Evolutionary conservation across 495 filamentous ascomycete species (phyloP).

Genomic region (Neurospora hispaniola): DNA sequence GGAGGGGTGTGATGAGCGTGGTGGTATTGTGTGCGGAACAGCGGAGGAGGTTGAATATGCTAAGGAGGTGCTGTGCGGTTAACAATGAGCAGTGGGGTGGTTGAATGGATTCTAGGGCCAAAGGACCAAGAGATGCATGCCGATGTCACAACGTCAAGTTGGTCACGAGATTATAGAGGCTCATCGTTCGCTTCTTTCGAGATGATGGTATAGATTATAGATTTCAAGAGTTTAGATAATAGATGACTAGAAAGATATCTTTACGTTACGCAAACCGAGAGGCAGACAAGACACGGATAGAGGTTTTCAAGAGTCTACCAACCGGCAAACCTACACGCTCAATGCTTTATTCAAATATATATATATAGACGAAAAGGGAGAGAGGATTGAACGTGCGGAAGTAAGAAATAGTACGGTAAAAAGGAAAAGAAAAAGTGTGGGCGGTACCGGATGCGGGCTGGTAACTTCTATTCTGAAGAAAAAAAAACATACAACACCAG

Average conservation of each 20-base stretch:
- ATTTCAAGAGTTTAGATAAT: background rate
- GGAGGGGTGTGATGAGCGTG: constrained; percentile 32
- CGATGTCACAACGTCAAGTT: background rate
- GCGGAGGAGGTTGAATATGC: constrained; percentile 30
- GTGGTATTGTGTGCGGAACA: constrained; percentile 39
- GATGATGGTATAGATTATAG: background rate
- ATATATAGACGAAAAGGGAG: background rate
- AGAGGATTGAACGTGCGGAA: background rate
- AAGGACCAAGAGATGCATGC: background rate
- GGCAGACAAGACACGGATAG: background rate
- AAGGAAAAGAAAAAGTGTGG: background rate
- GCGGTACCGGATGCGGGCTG: background rate
- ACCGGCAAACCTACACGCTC: background rate
- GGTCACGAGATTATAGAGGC: background rate
- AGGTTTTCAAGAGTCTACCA: background rate
- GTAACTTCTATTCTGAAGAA: background rate
- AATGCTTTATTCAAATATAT: no score
- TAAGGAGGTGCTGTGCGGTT: background rate
- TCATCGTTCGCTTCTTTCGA: background rate
- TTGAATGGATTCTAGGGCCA: background rate
- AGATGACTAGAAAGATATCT: background rate
- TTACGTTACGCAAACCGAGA: background rate
- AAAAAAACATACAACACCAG: constrained; percentile 24
- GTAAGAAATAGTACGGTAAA: background rate
- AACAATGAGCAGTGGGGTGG: background rate